Percentiles rank a stretch among this genome's conserved stretches.
phyloP scores from a whole-genome alignment of 176 grass and related monocot species.

The Triticum urartu region DNA sequence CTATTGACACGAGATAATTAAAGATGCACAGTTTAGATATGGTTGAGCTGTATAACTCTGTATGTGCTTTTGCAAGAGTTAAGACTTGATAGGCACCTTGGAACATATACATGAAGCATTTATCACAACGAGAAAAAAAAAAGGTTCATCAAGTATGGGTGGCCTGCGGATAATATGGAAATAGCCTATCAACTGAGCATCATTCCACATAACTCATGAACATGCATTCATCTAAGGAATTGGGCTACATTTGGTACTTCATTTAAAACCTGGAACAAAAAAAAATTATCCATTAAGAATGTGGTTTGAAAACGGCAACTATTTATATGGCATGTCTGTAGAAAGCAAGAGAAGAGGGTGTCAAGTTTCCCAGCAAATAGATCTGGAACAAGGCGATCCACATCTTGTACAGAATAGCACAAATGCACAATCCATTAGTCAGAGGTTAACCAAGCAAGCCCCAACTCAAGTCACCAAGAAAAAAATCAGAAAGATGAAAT shows the following conservation, averaged over 20 bases:
- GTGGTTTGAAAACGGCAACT: not conserved
- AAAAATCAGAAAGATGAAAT: conserved; percentile 34
- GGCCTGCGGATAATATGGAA: conserved; percentile 5
- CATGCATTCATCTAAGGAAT: conserved; percentile 24
- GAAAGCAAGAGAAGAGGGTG: not conserved
- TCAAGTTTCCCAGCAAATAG: not conserved
- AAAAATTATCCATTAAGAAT: conserved; percentile 13
- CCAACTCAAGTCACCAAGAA: conserved; percentile 15
- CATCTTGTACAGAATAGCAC: conserved; percentile 14
- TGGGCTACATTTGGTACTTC: conserved; percentile 7
- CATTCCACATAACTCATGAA: conserved; percentile 2
- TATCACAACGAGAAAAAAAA: conserved; percentile 9
- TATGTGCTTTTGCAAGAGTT: conserved; percentile 1
- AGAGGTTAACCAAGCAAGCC: not conserved
- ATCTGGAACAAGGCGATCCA: not conserved
- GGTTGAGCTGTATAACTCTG: conserved; percentile 1
- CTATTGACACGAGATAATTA: conserved; percentile 1
- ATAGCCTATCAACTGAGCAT: conserved; percentile 8
- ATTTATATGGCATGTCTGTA: conserved; percentile 12
- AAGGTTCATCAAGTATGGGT: not conserved
- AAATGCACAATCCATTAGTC: conserved; percentile 19
- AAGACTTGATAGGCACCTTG: conserved; percentile 1
- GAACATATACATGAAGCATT: conserved; percentile 15
- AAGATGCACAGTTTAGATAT: not conserved
- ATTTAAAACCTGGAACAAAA: conserved; percentile 14